phyloP scores from a whole-genome alignment of 129 eudicot species.

The Smallanthus sonchifolius region DNA sequence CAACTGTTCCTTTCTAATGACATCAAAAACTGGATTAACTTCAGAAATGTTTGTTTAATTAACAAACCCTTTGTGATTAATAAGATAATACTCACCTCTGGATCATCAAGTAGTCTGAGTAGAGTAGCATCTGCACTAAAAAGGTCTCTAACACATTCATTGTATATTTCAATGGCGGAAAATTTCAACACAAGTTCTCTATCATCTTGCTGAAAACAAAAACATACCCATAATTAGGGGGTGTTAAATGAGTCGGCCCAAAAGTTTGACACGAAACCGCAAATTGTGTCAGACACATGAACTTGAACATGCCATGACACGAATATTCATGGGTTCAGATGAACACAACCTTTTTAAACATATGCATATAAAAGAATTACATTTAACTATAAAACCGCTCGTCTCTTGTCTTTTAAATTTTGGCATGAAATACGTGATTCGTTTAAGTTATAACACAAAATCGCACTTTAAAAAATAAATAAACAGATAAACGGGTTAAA shows the following conservation, averaged over 20 bases:
- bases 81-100: constrained; percentile 50
- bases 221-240: neutral
- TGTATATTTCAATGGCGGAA: constrained; percentile 93
- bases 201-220: constrained; percentile 45
- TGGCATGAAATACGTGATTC: neutral
- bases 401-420: too few species aligned
- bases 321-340: neutral
- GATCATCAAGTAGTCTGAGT: constrained; percentile 93
- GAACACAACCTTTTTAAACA: neutral
- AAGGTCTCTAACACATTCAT: constrained; percentile 87
- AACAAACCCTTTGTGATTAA: neutral
- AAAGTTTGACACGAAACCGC: neutral
- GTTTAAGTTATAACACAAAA: neutral
- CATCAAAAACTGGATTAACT: constrained; percentile 2
- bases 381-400: neutral
- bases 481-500: neutral
- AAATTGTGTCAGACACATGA: neutral
- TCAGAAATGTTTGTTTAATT: neutral
- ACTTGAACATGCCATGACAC: neutral
- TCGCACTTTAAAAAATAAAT: neutral
- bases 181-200: constrained; percentile 73
- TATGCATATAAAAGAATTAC: too few species aligned
- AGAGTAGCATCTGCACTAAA: constrained; percentile 58
- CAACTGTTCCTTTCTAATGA: constrained; percentile 81
- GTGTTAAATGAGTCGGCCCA: neutral